These are phyloP conservation scores for Cladorrhinum samala DNA, from an alignment of 495 filamentous ascomycete species.

Conservation along the genomic window DNA sequence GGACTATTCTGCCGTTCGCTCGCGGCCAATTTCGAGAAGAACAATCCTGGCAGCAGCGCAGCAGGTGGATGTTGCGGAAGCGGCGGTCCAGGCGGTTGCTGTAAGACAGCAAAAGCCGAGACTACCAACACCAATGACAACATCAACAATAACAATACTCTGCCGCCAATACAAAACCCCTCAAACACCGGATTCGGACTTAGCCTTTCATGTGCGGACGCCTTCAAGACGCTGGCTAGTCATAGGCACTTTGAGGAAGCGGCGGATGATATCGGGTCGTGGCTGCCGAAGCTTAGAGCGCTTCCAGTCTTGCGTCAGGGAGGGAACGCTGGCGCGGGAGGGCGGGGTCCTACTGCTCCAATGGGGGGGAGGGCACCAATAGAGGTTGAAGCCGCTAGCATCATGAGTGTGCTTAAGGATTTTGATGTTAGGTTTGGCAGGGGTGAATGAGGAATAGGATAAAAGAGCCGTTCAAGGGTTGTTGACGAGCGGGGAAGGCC, in stretches of 20 bases:
- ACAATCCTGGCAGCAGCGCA: slow-evolving; percentile 31
- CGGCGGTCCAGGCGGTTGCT: slow-evolving; percentile 36
- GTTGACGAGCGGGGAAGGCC: slow-evolving; percentile 9
- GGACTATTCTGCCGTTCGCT: slow-evolving; percentile 83
- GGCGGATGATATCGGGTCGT: slow-evolving; percentile 64
- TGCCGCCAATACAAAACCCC: neutral
- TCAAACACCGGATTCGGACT: slow-evolving; percentile 16
- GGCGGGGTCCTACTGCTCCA: no score
- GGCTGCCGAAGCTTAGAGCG: slow-evolving; percentile 68
- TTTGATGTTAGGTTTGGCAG: slow-evolving; percentile 74
- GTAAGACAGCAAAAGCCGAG: slow-evolving; percentile 18
- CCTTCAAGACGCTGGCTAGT: slow-evolving; percentile 73
- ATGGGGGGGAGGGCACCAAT: slow-evolving; percentile 51
- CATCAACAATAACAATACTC: neutral
- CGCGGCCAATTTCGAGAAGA: slow-evolving; percentile 54
- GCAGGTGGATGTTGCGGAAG: slow-evolving; percentile 47
- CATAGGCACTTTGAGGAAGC: slow-evolving; percentile 76
- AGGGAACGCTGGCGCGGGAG: slow-evolving; percentile 2
- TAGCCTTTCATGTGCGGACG: slow-evolving; percentile 63
- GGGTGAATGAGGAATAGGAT: no score
- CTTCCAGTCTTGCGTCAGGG: slow-evolving; percentile 32
- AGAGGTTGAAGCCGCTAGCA: slow-evolving; percentile 79
- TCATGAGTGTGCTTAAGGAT: slow-evolving; percentile 76
- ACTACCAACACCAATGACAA: neutral
- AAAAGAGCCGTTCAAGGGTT: neutral